phyloP scores from a whole-genome alignment of 73 alveolate species.

The Paramecium bursaria region DNA sequence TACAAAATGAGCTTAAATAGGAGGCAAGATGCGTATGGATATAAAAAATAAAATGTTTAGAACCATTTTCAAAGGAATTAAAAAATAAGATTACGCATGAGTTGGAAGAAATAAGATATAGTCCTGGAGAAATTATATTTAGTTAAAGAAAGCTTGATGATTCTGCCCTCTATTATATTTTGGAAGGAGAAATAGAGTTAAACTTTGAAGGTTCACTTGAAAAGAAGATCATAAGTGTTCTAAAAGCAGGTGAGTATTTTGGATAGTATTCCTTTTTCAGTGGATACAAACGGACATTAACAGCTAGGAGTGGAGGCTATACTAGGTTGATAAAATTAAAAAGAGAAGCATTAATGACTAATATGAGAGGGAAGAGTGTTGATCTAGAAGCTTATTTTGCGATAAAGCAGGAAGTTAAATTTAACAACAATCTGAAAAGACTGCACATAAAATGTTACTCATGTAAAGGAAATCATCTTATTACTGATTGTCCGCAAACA shows the following conservation, averaged over 20 bases:
- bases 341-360: constrained; percentile 22
- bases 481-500: constrained; percentile 28
- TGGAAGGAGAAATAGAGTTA: constrained; percentile 46
- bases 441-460: constrained; percentile 22
- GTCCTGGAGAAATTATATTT: constrained; percentile 45
- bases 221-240: not conserved
- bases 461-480: constrained; percentile 12
- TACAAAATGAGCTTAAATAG: constrained; percentile 25
- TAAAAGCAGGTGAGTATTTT: constrained; percentile 63
- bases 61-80: constrained; percentile 20
- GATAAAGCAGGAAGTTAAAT: not conserved
- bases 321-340: constrained; percentile 66
- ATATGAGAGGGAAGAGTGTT: not conserved
- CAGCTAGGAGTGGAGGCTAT: constrained; percentile 71
- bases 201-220: constrained; percentile 6
- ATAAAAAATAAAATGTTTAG: constrained; percentile 1
- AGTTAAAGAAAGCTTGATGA: constrained; percentile 37
- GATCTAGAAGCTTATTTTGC: constrained; percentile 57
- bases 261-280: constrained; percentile 78
- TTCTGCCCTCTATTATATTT: constrained; percentile 29
- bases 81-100: not conserved
- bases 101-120: constrained; percentile 52
- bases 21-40: constrained; percentile 37
- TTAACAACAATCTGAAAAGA: not conserved
- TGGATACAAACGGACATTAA: constrained; percentile 67